These are phyloP conservation scores for Pezicula carpinea DNA, from an alignment of 2,329 filamentous ascomycete genomes.

Conservation along the genomic window DNA sequence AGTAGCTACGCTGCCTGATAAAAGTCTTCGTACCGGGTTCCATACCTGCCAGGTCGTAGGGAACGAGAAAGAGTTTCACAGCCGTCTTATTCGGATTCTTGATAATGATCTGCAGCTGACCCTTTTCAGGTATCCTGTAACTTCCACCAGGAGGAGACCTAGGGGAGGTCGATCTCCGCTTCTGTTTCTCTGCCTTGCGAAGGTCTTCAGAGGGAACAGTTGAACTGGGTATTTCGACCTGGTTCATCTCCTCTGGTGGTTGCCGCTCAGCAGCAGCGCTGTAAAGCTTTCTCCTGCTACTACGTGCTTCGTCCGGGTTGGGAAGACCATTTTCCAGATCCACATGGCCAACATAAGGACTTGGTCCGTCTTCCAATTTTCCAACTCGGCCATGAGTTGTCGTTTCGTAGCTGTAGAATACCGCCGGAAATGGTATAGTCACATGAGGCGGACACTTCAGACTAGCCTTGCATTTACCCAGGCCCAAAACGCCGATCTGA, in stretches of 20 bases:
- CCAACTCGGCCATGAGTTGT: conserved; percentile 54
- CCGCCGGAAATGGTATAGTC: conserved; percentile 84
- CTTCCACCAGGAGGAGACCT: conserved; percentile 78
- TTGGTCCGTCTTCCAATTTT: conserved; percentile 77
- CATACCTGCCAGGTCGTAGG: conserved; percentile 91
- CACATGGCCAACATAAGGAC: conserved; percentile 90
- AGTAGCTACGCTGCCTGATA: conserved; percentile 90
- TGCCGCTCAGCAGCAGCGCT: conserved; percentile 13
- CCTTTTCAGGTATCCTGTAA: conserved; percentile 90
- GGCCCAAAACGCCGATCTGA: conserved; percentile 89
- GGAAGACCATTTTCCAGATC: conserved; percentile 80
- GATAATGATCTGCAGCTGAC: conserved; percentile 93
- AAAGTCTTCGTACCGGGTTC: conserved; percentile 93
- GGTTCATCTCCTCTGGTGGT: conserved; percentile 18
- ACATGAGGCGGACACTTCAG: conserved; percentile 87
- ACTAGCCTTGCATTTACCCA: conserved; percentile 81
- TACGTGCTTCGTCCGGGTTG: conserved; percentile 39
- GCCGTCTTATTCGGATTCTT: conserved; percentile 99
- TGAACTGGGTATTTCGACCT: conserved; percentile 15
- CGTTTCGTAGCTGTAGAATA: conserved; percentile 88
- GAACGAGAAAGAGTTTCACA: conserved; percentile 90
- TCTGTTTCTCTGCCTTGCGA: conserved; percentile 49
- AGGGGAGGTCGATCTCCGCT: conserved; percentile 53
- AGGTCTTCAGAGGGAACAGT: conserved; percentile 28
- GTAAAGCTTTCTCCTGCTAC: conserved; percentile 34